Conservation (phyloP, 2,329 filamentous ascomycete species). For the Alternaria incomplexa region DNA sequence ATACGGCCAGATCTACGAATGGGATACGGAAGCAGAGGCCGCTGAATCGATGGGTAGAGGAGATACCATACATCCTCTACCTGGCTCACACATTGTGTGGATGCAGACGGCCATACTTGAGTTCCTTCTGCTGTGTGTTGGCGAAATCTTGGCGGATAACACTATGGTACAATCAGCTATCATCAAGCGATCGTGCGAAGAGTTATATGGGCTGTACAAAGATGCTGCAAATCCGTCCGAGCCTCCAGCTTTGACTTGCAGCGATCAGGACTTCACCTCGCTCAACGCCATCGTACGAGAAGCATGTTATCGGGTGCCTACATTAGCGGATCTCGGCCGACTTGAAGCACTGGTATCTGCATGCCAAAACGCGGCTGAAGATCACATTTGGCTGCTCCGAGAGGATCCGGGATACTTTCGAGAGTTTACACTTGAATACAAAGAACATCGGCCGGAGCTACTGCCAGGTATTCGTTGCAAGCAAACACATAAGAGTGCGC, state of each 20-base stretch:
- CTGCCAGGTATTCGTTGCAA: neutral
- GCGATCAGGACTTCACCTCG: neutral
- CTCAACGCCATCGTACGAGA: slow-evolving; percentile 49
- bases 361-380: slow-evolving; percentile 51
- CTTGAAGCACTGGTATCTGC: slow-evolving; percentile 54
- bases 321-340: slow-evolving; percentile 51
- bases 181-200: too few species aligned
- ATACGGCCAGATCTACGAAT: too few species aligned
- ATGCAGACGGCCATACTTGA: neutral
- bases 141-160: neutral
- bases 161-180: too few species aligned
- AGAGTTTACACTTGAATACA: slow-evolving; percentile 50
- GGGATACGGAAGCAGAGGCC: neutral
- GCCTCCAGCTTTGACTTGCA: neutral
- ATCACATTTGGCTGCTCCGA: slow-evolving; percentile 62
- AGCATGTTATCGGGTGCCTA: slow-evolving; percentile 58
- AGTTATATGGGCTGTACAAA: too few species aligned
- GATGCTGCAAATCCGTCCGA: neutral
- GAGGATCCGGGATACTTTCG: slow-evolving; percentile 67
- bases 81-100: neutral
- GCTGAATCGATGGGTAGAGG: neutral
- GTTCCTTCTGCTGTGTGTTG: neutral
- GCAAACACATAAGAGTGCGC: neutral
- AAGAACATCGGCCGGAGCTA: slow-evolving; percentile 51
- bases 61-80: neutral